Conservation (phyloP, 805 yeast species). For the Cyberlindnera saturnus region DNA sequence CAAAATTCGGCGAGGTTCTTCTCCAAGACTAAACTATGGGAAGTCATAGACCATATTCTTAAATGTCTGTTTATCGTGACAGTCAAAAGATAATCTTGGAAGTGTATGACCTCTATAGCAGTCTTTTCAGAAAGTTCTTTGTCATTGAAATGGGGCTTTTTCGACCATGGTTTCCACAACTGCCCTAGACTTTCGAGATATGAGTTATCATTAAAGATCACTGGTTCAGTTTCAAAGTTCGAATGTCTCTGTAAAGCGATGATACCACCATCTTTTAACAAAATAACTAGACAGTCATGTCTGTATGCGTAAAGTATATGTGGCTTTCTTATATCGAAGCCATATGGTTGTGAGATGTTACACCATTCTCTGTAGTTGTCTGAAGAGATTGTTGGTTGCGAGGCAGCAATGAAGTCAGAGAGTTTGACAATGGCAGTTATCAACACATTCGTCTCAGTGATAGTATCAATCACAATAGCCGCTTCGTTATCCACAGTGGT, state of each 20-base stretch:
- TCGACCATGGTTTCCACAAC: constrained; percentile 24
- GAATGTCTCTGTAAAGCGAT: constrained; percentile 39
- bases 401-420: constrained; percentile 32
- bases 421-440: constrained; percentile 42
- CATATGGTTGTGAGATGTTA: constrained; percentile 59
- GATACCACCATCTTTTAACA: constrained; percentile 75
- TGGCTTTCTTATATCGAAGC: constrained; percentile 53
- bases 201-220: constrained; percentile 50
- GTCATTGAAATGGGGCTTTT: constrained; percentile 28
- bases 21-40: constrained; percentile 26
- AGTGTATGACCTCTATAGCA: constrained; percentile 24
- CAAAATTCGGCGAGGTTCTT: constrained; percentile 15
- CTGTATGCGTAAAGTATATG: constrained; percentile 44
- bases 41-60: constrained; percentile 52
- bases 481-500: constrained; percentile 20
- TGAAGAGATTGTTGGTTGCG: constrained; percentile 11
- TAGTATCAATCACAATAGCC: constrained; percentile 42
- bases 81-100: constrained; percentile 34
- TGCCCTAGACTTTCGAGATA: constrained; percentile 33
- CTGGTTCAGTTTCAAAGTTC: constrained; percentile 30
- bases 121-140: constrained; percentile 34
- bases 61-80: constrained; percentile 48
- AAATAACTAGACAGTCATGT: constrained; percentile 40
- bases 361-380: constrained; percentile 47
- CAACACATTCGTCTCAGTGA: constrained; percentile 46